Evolutionary conservation across 176 grass and related monocot genomes (phyloP).

Genomic region (Raddia distichophylla): DNA sequence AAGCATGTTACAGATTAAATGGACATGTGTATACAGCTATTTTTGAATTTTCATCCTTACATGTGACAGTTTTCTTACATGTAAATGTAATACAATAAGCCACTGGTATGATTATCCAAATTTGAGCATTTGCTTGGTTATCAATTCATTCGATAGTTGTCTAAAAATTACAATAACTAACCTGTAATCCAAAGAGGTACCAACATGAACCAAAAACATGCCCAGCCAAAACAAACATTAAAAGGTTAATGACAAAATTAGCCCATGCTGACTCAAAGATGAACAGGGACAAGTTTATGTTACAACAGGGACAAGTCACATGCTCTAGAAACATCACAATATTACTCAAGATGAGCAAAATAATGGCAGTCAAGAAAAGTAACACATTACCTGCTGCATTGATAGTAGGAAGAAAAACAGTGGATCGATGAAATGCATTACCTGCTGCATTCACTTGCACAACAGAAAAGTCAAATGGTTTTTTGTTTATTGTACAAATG

Average conservation of each 20-base stretch:
- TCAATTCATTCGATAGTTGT: not conserved
- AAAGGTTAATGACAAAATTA: conserved; percentile 95
- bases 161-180: conserved; percentile 35
- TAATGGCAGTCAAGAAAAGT: not conserved
- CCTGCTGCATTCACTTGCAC: not conserved
- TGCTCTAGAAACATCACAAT: not conserved
- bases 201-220: conserved; percentile 98
- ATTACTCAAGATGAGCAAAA: conserved; percentile 3
- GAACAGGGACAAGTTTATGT: conserved; percentile 46
- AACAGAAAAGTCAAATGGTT: conserved; percentile 1
- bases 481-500: conserved; percentile 15
- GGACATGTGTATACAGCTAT: not conserved
- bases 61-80: not conserved
- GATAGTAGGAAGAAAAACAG: conserved; percentile 89
- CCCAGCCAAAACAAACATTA: conserved; percentile 94
- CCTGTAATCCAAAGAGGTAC: conserved; percentile 98
- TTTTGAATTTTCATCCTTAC: not conserved
- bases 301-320: not conserved
- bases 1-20: not conserved
- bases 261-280: conserved; percentile 98
- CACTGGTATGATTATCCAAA: not conserved
- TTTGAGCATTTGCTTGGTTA: not conserved
- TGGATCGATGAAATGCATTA: conserved; percentile 91
- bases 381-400: conserved; percentile 60
- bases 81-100: not conserved